Conservation (phyloP, 352 stramenopile genomes). For the Globisporangium carolinianum region DNA sequence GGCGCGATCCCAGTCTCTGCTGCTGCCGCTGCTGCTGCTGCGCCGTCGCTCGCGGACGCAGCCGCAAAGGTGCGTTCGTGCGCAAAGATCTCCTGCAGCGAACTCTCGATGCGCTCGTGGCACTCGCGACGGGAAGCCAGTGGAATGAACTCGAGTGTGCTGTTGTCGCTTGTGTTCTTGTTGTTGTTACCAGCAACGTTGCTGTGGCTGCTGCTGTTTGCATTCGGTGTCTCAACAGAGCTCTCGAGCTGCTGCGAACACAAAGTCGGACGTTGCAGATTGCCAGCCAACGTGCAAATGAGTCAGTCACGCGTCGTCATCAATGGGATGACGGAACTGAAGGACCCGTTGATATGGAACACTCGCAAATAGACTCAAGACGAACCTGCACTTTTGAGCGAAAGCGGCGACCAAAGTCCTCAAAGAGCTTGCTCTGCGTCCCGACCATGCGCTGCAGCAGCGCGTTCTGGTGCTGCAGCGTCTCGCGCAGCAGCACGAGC, state of each 20-base stretch:
- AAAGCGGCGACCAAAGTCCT: not conserved
- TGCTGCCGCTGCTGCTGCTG: not conserved
- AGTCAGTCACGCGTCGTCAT: too few species aligned
- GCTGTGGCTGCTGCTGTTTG: not conserved
- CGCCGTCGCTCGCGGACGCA: not conserved
- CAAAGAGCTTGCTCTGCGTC: not conserved
- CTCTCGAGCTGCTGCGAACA: not conserved
- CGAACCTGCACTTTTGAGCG: not conserved
- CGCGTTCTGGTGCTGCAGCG: conserved; percentile 2
- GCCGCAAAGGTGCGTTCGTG: not conserved
- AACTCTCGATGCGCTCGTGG: not conserved
- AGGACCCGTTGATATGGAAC: too few species aligned
- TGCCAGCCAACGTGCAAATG: too few species aligned
- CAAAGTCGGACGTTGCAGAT: too few species aligned
- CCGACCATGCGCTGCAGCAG: conserved; percentile 1
- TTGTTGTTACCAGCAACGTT: not conserved
- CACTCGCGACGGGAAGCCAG: not conserved
- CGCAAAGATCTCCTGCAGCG: not conserved
- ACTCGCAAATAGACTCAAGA: too few species aligned
- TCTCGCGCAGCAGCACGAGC: conserved; percentile 1
- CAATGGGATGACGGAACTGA: too few species aligned
- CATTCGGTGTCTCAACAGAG: not conserved
- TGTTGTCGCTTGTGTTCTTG: not conserved
- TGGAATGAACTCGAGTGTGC: not conserved
- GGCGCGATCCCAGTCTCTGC: not conserved